Evolutionary conservation across 352 stramenopile genomes (phyloP).

Genomic region (Phytophthora aleatoria): DNA sequence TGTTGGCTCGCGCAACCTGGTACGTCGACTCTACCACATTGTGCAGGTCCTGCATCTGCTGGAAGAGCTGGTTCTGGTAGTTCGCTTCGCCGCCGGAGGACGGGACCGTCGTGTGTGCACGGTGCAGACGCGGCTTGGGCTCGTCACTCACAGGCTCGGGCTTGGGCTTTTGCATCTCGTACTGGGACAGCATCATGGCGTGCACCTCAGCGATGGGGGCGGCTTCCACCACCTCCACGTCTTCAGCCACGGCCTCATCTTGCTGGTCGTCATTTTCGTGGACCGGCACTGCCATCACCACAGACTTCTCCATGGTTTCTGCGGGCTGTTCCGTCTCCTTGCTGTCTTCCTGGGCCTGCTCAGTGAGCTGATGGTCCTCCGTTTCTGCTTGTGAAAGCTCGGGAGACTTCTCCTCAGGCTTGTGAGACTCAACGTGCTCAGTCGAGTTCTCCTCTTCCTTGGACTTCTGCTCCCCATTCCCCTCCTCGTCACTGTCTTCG

Average conservation of each 20-base stretch:
- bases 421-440: slow-evolving; percentile 7
- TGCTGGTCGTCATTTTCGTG: slow-evolving; percentile 3
- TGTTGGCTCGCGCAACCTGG: slow-evolving; percentile 64
- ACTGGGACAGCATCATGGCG: slow-evolving; percentile 27
- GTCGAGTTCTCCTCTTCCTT: not conserved
- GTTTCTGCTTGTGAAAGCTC: slow-evolving; percentile 5
- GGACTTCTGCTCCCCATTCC: not conserved
- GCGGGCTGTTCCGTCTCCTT: not conserved
- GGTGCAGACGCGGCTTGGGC: slow-evolving; percentile 13
- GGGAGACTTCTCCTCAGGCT: not conserved
- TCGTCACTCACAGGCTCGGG: slow-evolving; percentile 7
- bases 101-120: slow-evolving; percentile 38
- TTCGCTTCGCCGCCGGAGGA: slow-evolving; percentile 13
- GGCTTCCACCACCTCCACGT: slow-evolving; percentile 34
- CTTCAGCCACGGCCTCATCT: slow-evolving; percentile 15
- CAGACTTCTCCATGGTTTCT: not conserved
- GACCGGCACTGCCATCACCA: slow-evolving; percentile 3
- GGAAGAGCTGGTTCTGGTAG: slow-evolving; percentile 73
- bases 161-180: slow-evolving; percentile 23
- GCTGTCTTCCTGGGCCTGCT: slow-evolving; percentile 1
- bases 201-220: slow-evolving; percentile 30
- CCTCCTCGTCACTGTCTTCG: not conserved
- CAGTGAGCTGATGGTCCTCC: not conserved
- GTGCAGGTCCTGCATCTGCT: slow-evolving; percentile 78
- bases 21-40: slow-evolving; percentile 68